Evolutionary conservation across 2,329 filamentous ascomycete species (phyloP), one percentile per base, ranked within the genome.

Genomic region (Monosporascus sp.): DNA sequence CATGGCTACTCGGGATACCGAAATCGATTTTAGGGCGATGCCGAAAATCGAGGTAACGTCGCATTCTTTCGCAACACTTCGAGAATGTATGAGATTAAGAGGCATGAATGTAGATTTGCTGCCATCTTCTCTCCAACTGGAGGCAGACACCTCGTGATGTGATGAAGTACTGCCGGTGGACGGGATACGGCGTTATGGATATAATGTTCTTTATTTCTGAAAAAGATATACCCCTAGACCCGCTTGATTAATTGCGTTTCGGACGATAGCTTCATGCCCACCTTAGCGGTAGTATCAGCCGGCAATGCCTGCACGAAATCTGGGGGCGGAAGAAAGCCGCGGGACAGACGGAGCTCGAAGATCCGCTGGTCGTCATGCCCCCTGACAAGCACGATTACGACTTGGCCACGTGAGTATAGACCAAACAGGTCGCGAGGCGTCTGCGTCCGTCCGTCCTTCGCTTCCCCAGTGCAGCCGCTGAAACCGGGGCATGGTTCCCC

Each of bases 201-300:
- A 14, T 14, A 11, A 11, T 35, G 5, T 35, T 5, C 11, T 35
- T 14, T 14, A 5, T 1, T 35, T 35, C 31, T 35, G 31, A 14
- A 35, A 35, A 35, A 5, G 5, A 14, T 5, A 14, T 14, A 5
- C 31, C 31, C 9, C 31, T 14, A 35, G 4, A 14, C 11, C 27
- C 31, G 11, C 31, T 14, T 35, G 4, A 14, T 11, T 35, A 5
- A 35, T 14, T 35, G 31, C 2, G 31, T 35, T 35, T 35, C 31
- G 9, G 4, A 31, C 37, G 11, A 47, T 48, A 91, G 86, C 80
- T 93, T 51, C 89, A 94, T 63, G 89, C 89, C 57, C 89, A 94
- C 70, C 78, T 94, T 45, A 89, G 84, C 41, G 89, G 89, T 51
- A 91, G 87, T 68, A 89, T 94, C 67, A 87, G 82, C 65, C 82